Evolutionary conservation across 2,329 filamentous ascomycete species (phyloP), one percentile per base, ranked within the genome.

Genomic region (Aspergillus fructus): DNA sequence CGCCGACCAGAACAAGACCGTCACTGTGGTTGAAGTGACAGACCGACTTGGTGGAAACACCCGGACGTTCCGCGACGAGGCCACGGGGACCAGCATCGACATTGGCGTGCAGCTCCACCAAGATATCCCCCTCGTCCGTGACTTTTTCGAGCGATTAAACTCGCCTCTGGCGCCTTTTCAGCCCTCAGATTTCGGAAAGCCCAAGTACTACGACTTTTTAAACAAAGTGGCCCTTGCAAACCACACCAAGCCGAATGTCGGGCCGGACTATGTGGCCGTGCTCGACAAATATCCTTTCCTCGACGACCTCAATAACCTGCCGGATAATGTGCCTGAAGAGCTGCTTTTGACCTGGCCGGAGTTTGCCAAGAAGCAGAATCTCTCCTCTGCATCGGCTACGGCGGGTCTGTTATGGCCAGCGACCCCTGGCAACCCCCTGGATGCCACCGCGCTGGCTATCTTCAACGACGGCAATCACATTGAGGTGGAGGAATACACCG

Each of bases 11-110:
- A 62, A 64, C 34, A 63, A 68, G 19, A 66, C 57, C 13, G 60
- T 71, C 15, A 63, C 62, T 3, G 53, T 72, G 2, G 53, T 73
- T 17, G 70, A 72, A 49, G 60, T 59, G 21, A 55, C 64, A 17
- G 50, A 56, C 17, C 40, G 54, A 9, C 61, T 74, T 2, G 70
- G 71, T 7, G 68, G 70, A 13, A 64, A 69, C 46, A 66, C 64
- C 2, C 59, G 65, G 13, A 69, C 69, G 5, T 68, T 64, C 43
- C 57, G 43, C 9, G 64, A 69, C 45, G 62, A 63, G 1, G 33
- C 17, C 2, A 67, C 60, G 13, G 60, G 55, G 5, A 39, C 45
- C 1, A 53, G 59, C 9, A 58, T 72, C 27, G 68, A 72, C 55
- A 66, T 66, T 52, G 70, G 71, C 21, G 69, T 72, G 5, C 53